Evolutionary conservation across 768 basidiomycete genomes (phyloP).

Genomic region (Russula sp.): DNA sequence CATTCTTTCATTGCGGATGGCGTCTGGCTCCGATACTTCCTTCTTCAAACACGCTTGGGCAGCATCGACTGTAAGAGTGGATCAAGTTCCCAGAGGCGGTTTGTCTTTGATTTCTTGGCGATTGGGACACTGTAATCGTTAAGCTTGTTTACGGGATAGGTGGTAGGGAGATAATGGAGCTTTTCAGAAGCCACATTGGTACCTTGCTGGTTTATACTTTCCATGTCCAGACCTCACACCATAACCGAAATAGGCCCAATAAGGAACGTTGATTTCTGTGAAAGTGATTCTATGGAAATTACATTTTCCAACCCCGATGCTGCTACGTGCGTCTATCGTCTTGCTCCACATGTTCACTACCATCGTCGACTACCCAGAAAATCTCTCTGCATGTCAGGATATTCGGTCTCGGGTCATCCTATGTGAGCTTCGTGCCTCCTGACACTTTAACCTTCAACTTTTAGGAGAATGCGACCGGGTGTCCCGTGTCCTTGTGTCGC

Average conservation of each 20-base stretch:
- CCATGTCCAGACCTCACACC: neutral
- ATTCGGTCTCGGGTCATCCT: constrained; percentile 44
- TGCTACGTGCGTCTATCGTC: constrained; percentile 37
- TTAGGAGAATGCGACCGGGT: neutral
- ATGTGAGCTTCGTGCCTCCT: constrained; percentile 39
- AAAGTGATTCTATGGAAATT: constrained; percentile 39
- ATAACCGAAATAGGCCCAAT: constrained; percentile 11
- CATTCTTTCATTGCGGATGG: neutral
- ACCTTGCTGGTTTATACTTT: constrained; percentile 14
- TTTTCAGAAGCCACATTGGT: constrained; percentile 57
- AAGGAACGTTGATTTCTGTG: constrained; percentile 10
- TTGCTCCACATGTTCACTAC: constrained; percentile 6
- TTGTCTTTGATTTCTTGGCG: neutral
- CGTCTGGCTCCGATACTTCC: constrained; percentile 1
- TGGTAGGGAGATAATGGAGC: constrained; percentile 42
- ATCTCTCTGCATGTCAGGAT: constrained; percentile 60
- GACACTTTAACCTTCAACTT: neutral
- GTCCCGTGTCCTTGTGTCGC: neutral
- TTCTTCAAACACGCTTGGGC: constrained; percentile 15
- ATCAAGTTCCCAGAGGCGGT: constrained; percentile 17
- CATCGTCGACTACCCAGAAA: constrained; percentile 36
- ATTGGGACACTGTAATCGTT: neutral
- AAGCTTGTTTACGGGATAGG: constrained; percentile 25
- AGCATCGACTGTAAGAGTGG: constrained; percentile 18
- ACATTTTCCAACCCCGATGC: constrained; percentile 47